Conservation (phyloP, 345 rosid species). For the Melaleuca quinquenervia region DNA sequence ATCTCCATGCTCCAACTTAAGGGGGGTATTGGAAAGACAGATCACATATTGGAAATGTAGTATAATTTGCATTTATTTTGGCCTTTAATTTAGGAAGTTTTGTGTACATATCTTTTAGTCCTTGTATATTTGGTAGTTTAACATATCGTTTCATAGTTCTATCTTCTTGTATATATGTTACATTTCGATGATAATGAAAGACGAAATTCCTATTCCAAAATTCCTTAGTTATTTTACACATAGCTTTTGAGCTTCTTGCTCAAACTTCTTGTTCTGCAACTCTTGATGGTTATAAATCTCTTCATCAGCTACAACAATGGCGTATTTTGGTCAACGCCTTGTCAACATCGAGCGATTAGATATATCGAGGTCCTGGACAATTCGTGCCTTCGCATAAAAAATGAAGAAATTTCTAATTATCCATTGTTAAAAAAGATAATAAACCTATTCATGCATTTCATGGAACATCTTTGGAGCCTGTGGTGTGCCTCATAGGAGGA, state of each 20-base stretch:
- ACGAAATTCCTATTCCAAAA: no score
- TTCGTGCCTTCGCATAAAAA: not conserved
- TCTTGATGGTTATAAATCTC: constrained; percentile 24
- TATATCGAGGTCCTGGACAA: constrained; percentile 29
- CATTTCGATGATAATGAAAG: no score
- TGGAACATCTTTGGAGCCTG: constrained; percentile 7
- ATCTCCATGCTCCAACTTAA: no score
- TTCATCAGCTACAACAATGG: constrained; percentile 31
- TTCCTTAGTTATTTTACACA: no score
- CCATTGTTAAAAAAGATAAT: not conserved
- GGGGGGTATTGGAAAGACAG: no score
- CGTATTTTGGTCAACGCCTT: constrained; percentile 23
- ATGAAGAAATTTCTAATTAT: not conserved
- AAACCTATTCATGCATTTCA: constrained; percentile 6
- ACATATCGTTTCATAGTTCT: no score
- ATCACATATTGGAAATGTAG: no score
- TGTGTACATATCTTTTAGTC: no score
- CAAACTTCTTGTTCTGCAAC: constrained; percentile 39
- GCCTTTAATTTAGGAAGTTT: no score
- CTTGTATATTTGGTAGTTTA: no score
- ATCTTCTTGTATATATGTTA: no score
- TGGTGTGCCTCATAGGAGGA: rapidly evolving
- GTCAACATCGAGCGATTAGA: constrained; percentile 33
- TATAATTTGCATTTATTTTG: no score
- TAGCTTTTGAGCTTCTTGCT: constrained; percentile 59